phyloP scores from a whole-genome alignment of 306 rosid genomes.

The Vigna unguiculata region DNA sequence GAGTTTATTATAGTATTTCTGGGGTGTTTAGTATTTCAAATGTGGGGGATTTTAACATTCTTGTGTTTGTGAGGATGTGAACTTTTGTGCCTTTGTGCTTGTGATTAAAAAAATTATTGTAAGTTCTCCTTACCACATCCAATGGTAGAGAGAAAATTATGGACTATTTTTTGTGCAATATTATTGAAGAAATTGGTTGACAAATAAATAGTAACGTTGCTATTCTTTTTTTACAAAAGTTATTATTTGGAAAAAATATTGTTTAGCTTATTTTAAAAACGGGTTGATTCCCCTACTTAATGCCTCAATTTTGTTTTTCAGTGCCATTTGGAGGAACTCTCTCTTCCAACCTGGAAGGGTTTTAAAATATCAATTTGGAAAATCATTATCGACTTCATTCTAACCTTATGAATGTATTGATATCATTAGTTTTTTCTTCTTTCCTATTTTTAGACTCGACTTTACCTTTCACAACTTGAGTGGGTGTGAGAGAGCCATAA shows the following conservation, averaged over 20 bases:
- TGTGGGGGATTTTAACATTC: neutral
- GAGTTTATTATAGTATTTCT: conserved; percentile 4
- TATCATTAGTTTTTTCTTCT: neutral
- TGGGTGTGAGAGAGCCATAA: neutral
- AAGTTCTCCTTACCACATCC: neutral
- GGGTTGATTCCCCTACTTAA: neutral
- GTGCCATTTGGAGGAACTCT: neutral
- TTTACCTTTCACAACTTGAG: neutral
- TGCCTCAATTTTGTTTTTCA: neutral
- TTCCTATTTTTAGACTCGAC: neutral
- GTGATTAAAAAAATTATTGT: neutral
- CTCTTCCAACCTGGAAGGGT: neutral
- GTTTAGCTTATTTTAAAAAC: neutral
- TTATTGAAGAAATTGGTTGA: neutral
- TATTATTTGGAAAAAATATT: neutral
- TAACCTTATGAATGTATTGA: neutral
- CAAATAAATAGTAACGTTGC: conserved; percentile 1
- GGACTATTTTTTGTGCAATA: neutral
- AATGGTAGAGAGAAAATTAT: neutral
- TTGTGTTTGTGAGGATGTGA: neutral
- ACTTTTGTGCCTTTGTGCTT: neutral
- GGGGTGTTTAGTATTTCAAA: neutral
- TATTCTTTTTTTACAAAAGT: no score
- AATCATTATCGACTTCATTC: neutral
- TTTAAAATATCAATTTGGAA: neutral